Evolutionary conservation across 192 early-diverging fungal genomes (phyloP), one percentile per base, ranked within the genome.

Genomic region (Coemansia javaensis): DNA sequence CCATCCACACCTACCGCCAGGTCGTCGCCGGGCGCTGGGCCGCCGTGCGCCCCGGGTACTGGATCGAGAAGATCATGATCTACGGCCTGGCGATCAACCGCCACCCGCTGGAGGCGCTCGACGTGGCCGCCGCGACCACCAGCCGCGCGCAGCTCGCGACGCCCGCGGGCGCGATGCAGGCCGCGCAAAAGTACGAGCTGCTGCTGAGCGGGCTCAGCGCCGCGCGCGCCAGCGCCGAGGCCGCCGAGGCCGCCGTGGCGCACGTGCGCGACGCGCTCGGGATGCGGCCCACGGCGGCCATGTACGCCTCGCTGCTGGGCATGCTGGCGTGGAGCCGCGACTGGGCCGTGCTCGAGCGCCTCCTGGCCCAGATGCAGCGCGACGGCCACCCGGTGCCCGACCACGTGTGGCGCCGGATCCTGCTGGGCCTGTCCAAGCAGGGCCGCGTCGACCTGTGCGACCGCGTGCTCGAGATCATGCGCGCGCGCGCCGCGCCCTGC

Each of bases 41-140:
- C 1, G 40, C 34, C 1, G 44, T 73, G 12, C 30, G 30, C 27
- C 25, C 44, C 18, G 69, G 69, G 3, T 65, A 47, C 36, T 73
- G 69, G 69, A 46, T 63, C 4, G 62, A 73, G 14, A 64, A 61
- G 32, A 33, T 63, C n/a, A 53, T 73, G 43, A 32, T 73, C 7
- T 65, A 73, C 46, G 69, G 69, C n/a, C 42, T 73, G 49, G 62
- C 62, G 10, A 58, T 57, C n/a, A 65, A 73, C 38, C 50, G 53
- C 10, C 31, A 22, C 23, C 52, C 40, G 17, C 18, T 22, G 4
- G 62, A 64, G 31, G 69, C 69, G 21, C 56, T 64, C 21, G 53
- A 73, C 18, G 39, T 73, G 18, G 53, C 62, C 3, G 28, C 42
- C 15, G 69, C 62, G 7, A 71, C 67, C 3, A 54, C 55, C 17